Base-by-base conservation (phyloP, 2,329 filamentous ascomycete species). In the Mycocentrospora acerina region DNA sequence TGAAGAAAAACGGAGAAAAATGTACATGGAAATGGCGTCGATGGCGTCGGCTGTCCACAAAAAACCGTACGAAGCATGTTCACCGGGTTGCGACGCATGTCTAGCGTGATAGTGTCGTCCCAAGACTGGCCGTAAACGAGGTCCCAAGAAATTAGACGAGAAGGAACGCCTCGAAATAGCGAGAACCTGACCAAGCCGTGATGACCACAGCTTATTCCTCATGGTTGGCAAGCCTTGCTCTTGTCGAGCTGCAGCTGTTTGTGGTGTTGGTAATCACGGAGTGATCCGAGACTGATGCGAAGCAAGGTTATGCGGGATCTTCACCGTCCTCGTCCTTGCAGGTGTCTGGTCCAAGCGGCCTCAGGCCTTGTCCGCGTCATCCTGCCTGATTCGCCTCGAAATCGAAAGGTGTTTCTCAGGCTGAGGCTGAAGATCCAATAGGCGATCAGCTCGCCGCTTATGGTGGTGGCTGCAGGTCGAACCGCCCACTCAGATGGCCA, bases 401-500 rank as follows among this genome's bases (percentile, higher is more conserved):
- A 33, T 45, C 45, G 44, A 52, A 39, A 37, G 37, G 43, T 26
- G 44, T 51, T 46, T 38, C 53, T 54, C 57, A 64, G 46, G 50
- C 57, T 59, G 56, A 55, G 51, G 48, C 54, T 54, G 46, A 50
- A 47, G 46, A 43, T 46, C 62, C 60, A 66, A 64, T 63, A 54
- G 43, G 59, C 54, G 44, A 45, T 49, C 60, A 61, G 57, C 58
- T 55, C 48, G 55, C 61, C 53, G 52, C 44, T 59, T 62, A 54
- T 59, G 57, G 55, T 56, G 47, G 60, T 61, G 59, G 60, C 59
- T 63, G 59, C 60, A 64, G 52, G 26, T 45, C 49, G 47, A 51
- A 53, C 57, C 51, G 55, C 55, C 62, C 62, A 62, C 58, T 65
- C 57, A 60, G 47, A 63, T 57, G 59, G 54, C 50, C 60, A 54